These are phyloP conservation scores for Fusarium chaquense DNA, from an alignment of 2,329 filamentous ascomycete genomes.

Conservation along the genomic window DNA sequence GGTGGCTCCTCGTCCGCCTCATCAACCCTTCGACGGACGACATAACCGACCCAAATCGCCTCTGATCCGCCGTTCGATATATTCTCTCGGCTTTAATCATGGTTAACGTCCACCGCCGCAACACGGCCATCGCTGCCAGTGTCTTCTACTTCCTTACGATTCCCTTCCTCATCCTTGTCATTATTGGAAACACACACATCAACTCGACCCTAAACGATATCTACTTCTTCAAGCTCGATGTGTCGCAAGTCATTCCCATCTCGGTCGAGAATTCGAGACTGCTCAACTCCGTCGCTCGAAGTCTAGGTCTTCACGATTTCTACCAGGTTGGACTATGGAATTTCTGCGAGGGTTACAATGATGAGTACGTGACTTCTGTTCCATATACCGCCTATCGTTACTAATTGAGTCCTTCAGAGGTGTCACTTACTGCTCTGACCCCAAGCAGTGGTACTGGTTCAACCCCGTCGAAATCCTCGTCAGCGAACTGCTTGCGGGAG, in stretches of 20 bases:
- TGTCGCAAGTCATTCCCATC: constrained; percentile 82
- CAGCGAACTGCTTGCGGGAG: constrained; percentile 82
- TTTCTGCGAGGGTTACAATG: constrained; percentile 87
- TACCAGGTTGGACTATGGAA: constrained; percentile 94
- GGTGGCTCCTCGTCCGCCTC: constrained; percentile 14
- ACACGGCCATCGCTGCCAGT: constrained; percentile 73
- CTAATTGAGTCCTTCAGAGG: constrained; percentile 66
- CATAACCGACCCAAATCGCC: not conserved
- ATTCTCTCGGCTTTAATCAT: constrained; percentile 22
- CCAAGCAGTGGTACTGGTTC: constrained; percentile 85
- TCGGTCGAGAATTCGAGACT: constrained; percentile 78
- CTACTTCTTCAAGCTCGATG: constrained; percentile 87
- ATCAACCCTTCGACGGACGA: not conserved
- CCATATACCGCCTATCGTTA: not conserved
- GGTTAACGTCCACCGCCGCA: constrained; percentile 57
- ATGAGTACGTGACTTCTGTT: constrained; percentile 58
- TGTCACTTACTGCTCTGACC: constrained; percentile 79
- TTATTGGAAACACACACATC: constrained; percentile 79
- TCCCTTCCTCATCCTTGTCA: constrained; percentile 82
- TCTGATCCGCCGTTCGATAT: constrained; percentile 1
- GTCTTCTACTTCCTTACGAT: constrained; percentile 79
- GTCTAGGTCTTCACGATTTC: constrained; percentile 90
- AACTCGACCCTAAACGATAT: constrained; percentile 73
- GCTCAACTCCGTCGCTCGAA: constrained; percentile 88
- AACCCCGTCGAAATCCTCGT: constrained; percentile 87